Evolutionary conservation across 2,329 filamentous ascomycete species (phyloP), one percentile per base, ranked within the genome.

Genomic region (Nemania bipapillata): DNA sequence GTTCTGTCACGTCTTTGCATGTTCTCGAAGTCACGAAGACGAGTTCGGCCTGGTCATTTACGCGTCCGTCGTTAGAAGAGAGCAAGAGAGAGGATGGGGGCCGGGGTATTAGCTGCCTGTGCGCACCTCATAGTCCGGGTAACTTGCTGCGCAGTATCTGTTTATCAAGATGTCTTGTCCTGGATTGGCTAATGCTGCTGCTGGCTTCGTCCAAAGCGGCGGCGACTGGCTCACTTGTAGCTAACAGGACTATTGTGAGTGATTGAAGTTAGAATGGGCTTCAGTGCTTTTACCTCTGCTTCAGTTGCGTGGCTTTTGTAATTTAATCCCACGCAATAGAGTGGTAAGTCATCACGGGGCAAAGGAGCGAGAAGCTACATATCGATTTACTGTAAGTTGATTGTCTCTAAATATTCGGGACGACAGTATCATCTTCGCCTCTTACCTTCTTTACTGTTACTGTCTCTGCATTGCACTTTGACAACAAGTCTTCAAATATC

Each of bases 1-100:
- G 72, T 42, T 79, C 74, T 2, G 79, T 74, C 3, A 85, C 77
- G 72, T 86, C 77, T 61, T 84, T 83, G 20, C 80, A 82, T 52
- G 63, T 57, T 17, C 49, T 56, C 20, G 69, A 67, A 1, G 69
- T 71, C 12, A 73, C 66, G 59, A 71, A 69, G 45, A 75, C 73
- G 26, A 81, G 72, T 62, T 80, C 79, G 28, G 76, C 77, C 72
- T 81, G 30, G 42, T 57, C 20, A 32, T 32, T 45, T 24, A 22
- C 7, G 24, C 8, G 8, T 7, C 42, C 22, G 2, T 12, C 24
- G 11, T 28, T 50, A 28, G n/a, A n/a, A 28, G 22, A 26, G 47
- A 28, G 12, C 22, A 50, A 28, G 22, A 26, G 22, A 50, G 20
- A 26, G 24, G 7, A 32, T 7, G 17, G 24, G 11, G 15, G 47